Evolutionary conservation across 148 eudicot genomes (phyloP), one percentile per base, ranked within the genome.

Genomic region (Beta vulgaris): DNA sequence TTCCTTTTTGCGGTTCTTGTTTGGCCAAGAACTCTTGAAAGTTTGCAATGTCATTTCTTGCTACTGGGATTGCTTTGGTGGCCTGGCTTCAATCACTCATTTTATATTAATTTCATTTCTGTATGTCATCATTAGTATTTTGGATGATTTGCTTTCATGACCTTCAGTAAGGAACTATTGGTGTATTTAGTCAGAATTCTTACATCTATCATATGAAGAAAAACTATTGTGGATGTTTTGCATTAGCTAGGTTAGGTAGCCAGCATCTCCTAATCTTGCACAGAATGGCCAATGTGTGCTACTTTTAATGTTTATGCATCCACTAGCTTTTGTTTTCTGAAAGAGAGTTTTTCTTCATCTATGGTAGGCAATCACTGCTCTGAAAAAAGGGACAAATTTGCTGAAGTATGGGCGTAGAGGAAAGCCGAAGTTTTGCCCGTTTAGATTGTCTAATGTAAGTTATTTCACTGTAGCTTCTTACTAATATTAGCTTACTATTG

Each of bases 391-490:
- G 70, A 76, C 87, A 70, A 79, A 78, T 76, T 82, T 84, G 81
- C 82, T 84, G 73, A 84, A 84, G 43, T 84, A 84, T 69, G 87
- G 87, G 25, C 82, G 87, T 31, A 79, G 87, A 81, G 87, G 87
- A 60, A 84, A 84, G 83, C 87, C 87, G n/a, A 84, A 84, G 73
- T 81, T 84, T 31, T 84, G 87, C 42, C 87, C 87, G 29, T 84
- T 84, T 78, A 72, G 87, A 76, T 73, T 84, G 72, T 84, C 85
- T 59, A 84, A 82, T 76, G 87, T 84, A 74, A 84, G 87, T 76
- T 64, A 51, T 64, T 81, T 49, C 58, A 48, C 44, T 11, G 32
- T n/a, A 60, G 39, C 29, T 14, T 48, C 42, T 16, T 36, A n/a
- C n/a, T 29, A 49, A 26, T 3, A 21, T 64, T 28, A 23, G 4